These are phyloP conservation scores for Candida ortonii DNA, from an alignment of 805 yeast genomes.

Conservation along the genomic window DNA sequence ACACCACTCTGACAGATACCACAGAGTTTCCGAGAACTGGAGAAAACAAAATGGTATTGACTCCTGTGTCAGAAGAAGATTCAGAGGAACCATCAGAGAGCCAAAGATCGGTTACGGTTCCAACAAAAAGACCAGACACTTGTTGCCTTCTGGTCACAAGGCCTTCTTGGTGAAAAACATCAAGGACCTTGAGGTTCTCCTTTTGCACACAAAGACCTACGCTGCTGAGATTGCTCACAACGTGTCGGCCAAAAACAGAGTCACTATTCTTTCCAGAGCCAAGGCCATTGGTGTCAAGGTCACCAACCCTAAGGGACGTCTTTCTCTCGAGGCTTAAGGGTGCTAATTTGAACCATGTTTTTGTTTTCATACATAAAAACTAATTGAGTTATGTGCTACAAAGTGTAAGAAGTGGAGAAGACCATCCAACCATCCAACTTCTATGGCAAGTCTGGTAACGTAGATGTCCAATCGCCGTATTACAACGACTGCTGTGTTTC, in stretches of 20 bases:
- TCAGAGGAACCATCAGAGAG: slow-evolving; percentile 98
- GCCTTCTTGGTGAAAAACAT: slow-evolving; percentile 89
- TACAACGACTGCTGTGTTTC: too few species aligned
- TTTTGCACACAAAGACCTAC: slow-evolving; percentile 96
- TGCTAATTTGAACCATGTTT: slow-evolving; percentile 10
- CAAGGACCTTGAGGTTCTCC: slow-evolving; percentile 89
- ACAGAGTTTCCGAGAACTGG: slow-evolving; percentile 98
- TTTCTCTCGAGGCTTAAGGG: slow-evolving; percentile 91
- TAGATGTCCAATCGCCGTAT: too few species aligned
- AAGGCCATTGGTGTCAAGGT: slow-evolving; percentile 98
- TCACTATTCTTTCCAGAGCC: slow-evolving; percentile 92
- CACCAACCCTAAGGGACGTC: slow-evolving; percentile 99
- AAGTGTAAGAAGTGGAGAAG: too few species aligned
- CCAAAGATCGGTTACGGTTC: slow-evolving; percentile 99
- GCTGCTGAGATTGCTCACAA: slow-evolving; percentile 99
- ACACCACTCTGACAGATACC: slow-evolving; percentile 99
- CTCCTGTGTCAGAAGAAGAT: slow-evolving; percentile 99
- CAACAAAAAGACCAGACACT: slow-evolving; percentile 96
- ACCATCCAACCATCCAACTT: too few species aligned
- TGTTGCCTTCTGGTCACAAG: slow-evolving; percentile 98
- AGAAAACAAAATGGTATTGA: slow-evolving; percentile 99
- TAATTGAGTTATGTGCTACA: slow-evolving; percentile 21
- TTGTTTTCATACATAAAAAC: slow-evolving; percentile 13
- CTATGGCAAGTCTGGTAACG: too few species aligned
- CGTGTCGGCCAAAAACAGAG: slow-evolving; percentile 98